Base-by-base conservation (phyloP, 768 basidiomycete species). In the Cyclocybe cylindracea region DNA sequence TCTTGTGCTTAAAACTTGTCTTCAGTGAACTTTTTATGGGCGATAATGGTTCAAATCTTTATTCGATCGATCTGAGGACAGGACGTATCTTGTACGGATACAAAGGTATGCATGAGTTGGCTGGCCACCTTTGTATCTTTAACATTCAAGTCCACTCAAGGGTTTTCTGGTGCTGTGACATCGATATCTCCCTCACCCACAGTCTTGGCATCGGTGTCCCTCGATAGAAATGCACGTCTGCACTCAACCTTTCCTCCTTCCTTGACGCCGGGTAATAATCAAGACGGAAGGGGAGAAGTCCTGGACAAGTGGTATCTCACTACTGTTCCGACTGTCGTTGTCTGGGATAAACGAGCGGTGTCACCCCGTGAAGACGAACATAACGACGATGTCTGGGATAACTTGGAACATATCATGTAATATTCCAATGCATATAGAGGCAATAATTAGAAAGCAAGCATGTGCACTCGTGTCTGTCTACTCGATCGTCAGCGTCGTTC, bases 201-300 rank as follows among this genome's bases (percentile, higher is more conserved):
- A 5, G 57, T 77, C 24, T 61, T 93, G 36, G 82, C 78, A 1
- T 90, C 89, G 0, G 74, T 79, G 1, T 75, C 88, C 11, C 71
- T 83, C 39, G 90, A 92, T 65, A 82, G 87, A 38, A 91, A 80
- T 67, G 68, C 81, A 16, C 83, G 91, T 33, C 69, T 92, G 39
- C 89, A 91, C 64, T 84, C 79, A 57, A 78, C 78, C 3, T 75
- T 74, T 49, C 66, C 82, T 18, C 84, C 80, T 13, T 80, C 85
- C 3, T 11, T 60, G 11, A 66, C 73, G 54, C 69, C 66, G 1
- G 78, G 78, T n/a, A 66, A 78, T 48, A 77, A 74, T 50, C 79
- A 80, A 52, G 79, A 84, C 43, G 66, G 70, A 39, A 85, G 79
- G 59, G 87, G 89, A 7, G 64, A 76, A 44, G 76, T 88, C 11